A percentile compares a stretch with the other conserved stretches of the same genome.
Evolutionary conservation across 2,329 filamentous ascomycete genomes (phyloP).

Genomic region (Fusarium ambrosium): DNA sequence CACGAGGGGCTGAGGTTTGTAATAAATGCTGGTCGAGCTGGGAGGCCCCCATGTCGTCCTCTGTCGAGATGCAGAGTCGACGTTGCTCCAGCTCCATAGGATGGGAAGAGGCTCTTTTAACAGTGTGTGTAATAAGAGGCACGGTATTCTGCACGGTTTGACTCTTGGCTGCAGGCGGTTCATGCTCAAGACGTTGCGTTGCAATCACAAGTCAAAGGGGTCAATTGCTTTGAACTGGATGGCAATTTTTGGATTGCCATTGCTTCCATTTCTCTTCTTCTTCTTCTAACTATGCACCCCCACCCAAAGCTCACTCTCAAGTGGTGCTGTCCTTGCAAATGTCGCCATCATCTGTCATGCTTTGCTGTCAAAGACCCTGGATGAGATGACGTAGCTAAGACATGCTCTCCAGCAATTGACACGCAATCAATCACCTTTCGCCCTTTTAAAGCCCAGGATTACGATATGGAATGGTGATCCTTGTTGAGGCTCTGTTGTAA

Average conservation of each 20-base stretch:
- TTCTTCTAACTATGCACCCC: not conserved
- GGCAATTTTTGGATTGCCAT: not conserved
- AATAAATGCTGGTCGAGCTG: slow-evolving; percentile 34
- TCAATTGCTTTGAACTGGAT: not conserved
- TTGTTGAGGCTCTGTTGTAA: slow-evolving; percentile 7
- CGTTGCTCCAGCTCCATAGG: slow-evolving; percentile 8
- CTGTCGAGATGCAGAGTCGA: slow-evolving; percentile 28
- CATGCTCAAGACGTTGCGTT: not conserved
- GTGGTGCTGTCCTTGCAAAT: not conserved
- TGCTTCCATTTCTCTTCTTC: not conserved
- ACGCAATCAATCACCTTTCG: not conserved
- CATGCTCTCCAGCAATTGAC: slow-evolving; percentile 1
- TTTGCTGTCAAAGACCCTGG: slow-evolving; percentile 5
- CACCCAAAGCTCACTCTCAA: not conserved
- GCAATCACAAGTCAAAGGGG: not conserved
- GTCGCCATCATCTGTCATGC: not conserved
- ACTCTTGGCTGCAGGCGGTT: not conserved
- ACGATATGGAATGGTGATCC: not conserved
- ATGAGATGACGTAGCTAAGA: slow-evolving; percentile 5
- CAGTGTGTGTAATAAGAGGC: slow-evolving; percentile 22
- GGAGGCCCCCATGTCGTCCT: slow-evolving; percentile 22
- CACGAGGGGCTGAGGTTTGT: slow-evolving; percentile 31
- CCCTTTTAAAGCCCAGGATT: not conserved
- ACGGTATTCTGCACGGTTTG: slow-evolving; percentile 35
- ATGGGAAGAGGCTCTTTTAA: slow-evolving; percentile 26